phyloP scores from a whole-genome alignment of 163 green algal genomes.

The Volvox carteri region DNA sequence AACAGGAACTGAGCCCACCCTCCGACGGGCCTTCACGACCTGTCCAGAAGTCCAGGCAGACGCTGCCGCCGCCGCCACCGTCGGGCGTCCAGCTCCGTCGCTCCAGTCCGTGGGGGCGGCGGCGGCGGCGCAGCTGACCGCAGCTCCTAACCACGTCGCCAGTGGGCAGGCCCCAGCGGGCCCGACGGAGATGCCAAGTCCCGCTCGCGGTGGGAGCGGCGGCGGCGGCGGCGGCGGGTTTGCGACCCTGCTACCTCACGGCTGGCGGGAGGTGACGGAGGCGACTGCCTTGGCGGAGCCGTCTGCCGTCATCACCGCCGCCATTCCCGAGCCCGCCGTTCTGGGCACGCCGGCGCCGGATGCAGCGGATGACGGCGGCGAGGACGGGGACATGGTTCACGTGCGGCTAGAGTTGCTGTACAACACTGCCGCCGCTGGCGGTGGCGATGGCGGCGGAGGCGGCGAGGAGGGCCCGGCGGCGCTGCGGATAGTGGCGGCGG shows the following conservation, averaged over 20 bases:
- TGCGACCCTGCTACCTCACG: background rate
- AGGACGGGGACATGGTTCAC: background rate
- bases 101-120: background rate
- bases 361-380: background rate
- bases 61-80: background rate
- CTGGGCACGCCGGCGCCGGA: background rate
- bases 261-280: conserved; percentile 4
- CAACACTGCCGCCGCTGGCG: background rate
- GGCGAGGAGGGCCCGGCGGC: background rate
- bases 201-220: background rate
- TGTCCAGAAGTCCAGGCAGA: background rate
- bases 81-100: no score
- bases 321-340: conserved; percentile 8
- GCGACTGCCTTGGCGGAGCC: background rate
- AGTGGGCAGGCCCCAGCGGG: background rate
- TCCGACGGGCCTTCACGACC: background rate
- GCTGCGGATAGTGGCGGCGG: conserved; percentile 2
- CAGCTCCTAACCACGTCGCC: background rate
- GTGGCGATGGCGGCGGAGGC: background rate
- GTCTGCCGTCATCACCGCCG: background rate
- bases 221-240: background rate
- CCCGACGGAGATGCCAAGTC: background rate
- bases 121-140: background rate
- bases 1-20: background rate
- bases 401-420: conserved; percentile 14